These are phyloP conservation scores for Oemleria cerasiformis DNA, from an alignment of 306 rosid genomes.

Conservation along the genomic window DNA sequence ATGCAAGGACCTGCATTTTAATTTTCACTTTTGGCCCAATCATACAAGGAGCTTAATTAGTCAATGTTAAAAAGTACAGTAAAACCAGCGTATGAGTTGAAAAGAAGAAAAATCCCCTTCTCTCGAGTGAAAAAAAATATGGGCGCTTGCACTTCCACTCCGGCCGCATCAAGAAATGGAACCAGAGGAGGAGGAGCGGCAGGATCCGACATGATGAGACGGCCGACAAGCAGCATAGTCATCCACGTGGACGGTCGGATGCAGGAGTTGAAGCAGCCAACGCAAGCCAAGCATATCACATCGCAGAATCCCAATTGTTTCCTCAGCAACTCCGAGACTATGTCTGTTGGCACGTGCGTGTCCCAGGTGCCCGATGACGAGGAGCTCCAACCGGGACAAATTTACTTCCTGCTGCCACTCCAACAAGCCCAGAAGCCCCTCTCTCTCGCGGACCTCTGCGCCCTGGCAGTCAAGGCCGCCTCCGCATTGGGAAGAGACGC, in stretches of 20 bases:
- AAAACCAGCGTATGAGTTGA: not conserved
- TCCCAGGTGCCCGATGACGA: constrained; percentile 53
- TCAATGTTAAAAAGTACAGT: not conserved
- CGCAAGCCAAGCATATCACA: constrained; percentile 39
- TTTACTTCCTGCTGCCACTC: constrained; percentile 64
- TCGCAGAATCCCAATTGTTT: constrained; percentile 38
- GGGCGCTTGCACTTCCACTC: constrained; percentile 59
- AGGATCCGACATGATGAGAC: constrained; percentile 35
- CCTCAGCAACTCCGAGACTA: constrained; percentile 64
- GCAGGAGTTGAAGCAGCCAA: constrained; percentile 42
- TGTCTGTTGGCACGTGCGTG: constrained; percentile 52
- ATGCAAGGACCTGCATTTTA: not conserved
- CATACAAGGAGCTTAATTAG: not conserved
- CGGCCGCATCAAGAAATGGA: not conserved
- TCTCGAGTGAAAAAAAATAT: constrained; percentile 19
- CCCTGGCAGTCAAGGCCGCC: constrained; percentile 59
- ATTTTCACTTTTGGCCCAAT: not conserved
- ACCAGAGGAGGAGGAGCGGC: not conserved
- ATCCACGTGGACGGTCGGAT: constrained; percentile 40
- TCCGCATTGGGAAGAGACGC: constrained; percentile 31
- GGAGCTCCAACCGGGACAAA: constrained; percentile 54
- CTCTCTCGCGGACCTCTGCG: constrained; percentile 57
- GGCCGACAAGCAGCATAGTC: constrained; percentile 40
- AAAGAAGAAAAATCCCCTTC: not conserved
- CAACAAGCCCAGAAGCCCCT: constrained; percentile 38